phyloP scores from a whole-genome alignment of 768 basidiomycete genomes.

The Mycena rosella region DNA sequence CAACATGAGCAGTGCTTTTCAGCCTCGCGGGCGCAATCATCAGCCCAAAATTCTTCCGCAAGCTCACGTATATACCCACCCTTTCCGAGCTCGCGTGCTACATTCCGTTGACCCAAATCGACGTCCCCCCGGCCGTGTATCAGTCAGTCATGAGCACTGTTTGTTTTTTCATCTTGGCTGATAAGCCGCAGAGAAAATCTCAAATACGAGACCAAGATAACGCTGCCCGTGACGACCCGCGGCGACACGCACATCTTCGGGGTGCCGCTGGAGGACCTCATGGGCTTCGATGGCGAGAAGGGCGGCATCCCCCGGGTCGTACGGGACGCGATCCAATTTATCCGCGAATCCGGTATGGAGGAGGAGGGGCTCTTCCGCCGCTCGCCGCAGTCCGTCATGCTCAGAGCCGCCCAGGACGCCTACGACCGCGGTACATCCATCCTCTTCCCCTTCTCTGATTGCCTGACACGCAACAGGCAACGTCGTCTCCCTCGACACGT shows the following conservation, averaged over 20 bases:
- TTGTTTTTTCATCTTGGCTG: not conserved
- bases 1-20: constrained; percentile 76
- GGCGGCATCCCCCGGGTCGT: constrained; percentile 86
- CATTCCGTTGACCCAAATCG: constrained; percentile 89
- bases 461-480: constrained; percentile 61
- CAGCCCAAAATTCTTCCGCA: constrained; percentile 92
- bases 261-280: constrained; percentile 83
- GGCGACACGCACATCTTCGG: constrained; percentile 75
- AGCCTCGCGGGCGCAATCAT: constrained; percentile 90
- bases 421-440: constrained; percentile 79
- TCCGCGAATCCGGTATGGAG: constrained; percentile 76
- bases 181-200: constrained; percentile 74
- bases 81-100: constrained; percentile 82
- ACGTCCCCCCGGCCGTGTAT: constrained; percentile 86
- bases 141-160: constrained; percentile 68
- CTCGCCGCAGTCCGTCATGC: constrained; percentile 78
- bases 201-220: constrained; percentile 78
- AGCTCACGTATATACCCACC: constrained; percentile 81
- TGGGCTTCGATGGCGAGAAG: constrained; percentile 88
- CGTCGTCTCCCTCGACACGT: constrained; percentile 82
- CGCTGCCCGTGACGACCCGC: constrained; percentile 69
- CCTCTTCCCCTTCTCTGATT: not conserved
- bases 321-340: constrained; percentile 78
- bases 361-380: constrained; percentile 88
- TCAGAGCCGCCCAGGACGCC: constrained; percentile 83